Evolutionary conservation across 2,329 filamentous ascomycete species (phyloP).

Genomic region (Colletotrichum sp.): DNA sequence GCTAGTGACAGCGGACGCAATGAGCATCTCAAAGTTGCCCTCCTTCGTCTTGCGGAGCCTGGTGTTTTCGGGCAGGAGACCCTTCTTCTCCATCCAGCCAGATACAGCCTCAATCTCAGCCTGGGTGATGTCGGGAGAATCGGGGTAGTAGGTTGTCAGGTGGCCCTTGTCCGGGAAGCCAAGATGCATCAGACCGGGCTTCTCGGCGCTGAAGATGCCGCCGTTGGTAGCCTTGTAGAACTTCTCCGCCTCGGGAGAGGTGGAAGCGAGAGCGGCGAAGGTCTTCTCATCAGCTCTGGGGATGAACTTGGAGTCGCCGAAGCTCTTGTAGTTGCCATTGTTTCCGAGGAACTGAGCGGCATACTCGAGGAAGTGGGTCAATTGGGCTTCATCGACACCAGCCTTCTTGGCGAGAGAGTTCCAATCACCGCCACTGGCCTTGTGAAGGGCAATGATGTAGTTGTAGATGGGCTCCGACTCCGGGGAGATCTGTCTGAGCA

Average conservation of each 20-base stretch:
- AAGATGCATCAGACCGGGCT: conserved; percentile 72
- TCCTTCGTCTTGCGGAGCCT: conserved; percentile 70
- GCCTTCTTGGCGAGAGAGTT: conserved; percentile 68
- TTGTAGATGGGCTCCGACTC: conserved; percentile 84
- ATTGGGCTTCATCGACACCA: conserved; percentile 65
- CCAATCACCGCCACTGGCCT: conserved; percentile 73
- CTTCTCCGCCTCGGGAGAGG: conserved; percentile 63
- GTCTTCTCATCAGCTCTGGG: conserved; percentile 70
- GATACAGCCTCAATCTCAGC: conserved; percentile 75
- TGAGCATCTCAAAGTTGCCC: conserved; percentile 73
- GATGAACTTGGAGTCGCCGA: conserved; percentile 85
- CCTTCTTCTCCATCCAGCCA: conserved; percentile 75
- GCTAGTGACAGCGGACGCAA: conserved; percentile 69
- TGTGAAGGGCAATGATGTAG: conserved; percentile 77
- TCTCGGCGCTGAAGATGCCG: conserved; percentile 72
- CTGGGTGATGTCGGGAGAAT: conserved; percentile 76
- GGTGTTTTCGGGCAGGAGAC: conserved; percentile 78
- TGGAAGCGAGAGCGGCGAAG: conserved; percentile 68
- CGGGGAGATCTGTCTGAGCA: conserved; percentile 81
- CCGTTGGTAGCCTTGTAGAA: conserved; percentile 73
- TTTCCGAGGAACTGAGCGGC: conserved; percentile 81
- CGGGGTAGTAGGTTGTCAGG: conserved; percentile 83
- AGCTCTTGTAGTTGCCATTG: conserved; percentile 85
- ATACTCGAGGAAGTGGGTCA: conserved; percentile 77
- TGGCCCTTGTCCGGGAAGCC: conserved; percentile 78